Evolutionary conservation across 495 filamentous ascomycete genomes (phyloP).

Genomic region (Penicillium odoratum): DNA sequence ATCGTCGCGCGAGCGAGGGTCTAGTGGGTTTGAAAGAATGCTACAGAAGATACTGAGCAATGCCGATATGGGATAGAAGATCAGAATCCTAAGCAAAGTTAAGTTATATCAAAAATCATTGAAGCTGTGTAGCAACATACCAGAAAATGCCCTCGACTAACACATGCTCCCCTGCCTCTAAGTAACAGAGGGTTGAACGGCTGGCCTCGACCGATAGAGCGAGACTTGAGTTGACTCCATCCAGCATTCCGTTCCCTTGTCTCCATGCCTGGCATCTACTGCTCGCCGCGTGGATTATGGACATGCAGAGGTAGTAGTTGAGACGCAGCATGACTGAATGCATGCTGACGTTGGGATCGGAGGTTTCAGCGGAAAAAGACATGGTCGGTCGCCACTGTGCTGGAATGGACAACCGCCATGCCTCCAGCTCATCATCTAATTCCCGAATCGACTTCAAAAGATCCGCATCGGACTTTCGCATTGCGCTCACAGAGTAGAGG

Average conservation of each 20-base stretch:
- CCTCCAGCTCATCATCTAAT: slow-evolving; percentile 52
- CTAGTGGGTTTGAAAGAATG: slow-evolving; percentile 48
- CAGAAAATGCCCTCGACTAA: slow-evolving; percentile 49
- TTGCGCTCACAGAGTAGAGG: slow-evolving; percentile 46
- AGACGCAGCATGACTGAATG: slow-evolving; percentile 47
- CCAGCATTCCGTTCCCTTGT: slow-evolving; percentile 37
- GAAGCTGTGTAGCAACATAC: slow-evolving; percentile 23
- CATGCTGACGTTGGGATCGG: slow-evolving; percentile 40
- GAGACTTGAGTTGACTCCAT: slow-evolving; percentile 50
- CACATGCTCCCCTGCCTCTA: slow-evolving; percentile 40
- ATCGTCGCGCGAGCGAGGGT: slow-evolving; percentile 46
- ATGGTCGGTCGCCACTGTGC: slow-evolving; percentile 42
- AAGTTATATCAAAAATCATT: neutral
- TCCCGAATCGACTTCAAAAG: slow-evolving; percentile 52
- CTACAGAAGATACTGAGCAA: slow-evolving; percentile 52
- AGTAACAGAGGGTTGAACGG: slow-evolving; percentile 49
- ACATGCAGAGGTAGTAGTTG: slow-evolving; percentile 54
- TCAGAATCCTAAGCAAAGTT: slow-evolving; percentile 34
- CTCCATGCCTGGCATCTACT: slow-evolving; percentile 45
- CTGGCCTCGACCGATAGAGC: slow-evolving; percentile 53
- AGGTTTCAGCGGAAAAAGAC: slow-evolving; percentile 38
- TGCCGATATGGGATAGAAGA: slow-evolving; percentile 56
- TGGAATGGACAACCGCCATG: slow-evolving; percentile 50
- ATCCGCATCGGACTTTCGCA: slow-evolving; percentile 53
- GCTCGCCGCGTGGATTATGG: slow-evolving; percentile 52